phyloP scores from a whole-genome alignment of 2,329 filamentous ascomycete species.

The Paraphaeosphaeria sporulosa region DNA sequence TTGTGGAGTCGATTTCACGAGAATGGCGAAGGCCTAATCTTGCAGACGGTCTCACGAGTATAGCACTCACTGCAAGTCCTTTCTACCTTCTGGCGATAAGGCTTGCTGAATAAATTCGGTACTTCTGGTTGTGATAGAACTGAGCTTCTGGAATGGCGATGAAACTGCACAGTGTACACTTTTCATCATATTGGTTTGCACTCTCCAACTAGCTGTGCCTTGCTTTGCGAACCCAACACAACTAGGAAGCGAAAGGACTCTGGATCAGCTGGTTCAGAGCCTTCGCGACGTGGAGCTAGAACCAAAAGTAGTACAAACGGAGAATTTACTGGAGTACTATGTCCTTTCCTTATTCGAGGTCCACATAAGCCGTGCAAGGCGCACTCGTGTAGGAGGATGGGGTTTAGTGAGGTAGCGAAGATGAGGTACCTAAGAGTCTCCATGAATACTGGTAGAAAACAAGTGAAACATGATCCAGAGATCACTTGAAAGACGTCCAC shows the following conservation, averaged over 20 bases:
- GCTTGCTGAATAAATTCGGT: too few species aligned
- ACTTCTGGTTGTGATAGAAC: too few species aligned
- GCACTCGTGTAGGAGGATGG: conserved; percentile 1
- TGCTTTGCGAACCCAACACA: not conserved
- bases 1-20: too few species aligned
- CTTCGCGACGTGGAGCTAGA: conserved; percentile 1
- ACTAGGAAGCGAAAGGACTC: conserved; percentile 2
- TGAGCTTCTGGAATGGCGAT: not conserved
- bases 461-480: not conserved
- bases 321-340: conserved; percentile 1
- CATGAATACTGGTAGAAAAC: not conserved
- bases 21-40: too few species aligned
- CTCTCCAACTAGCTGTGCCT: not conserved
- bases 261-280: not conserved
- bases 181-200: too few species aligned
- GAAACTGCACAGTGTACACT: too few species aligned
- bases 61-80: too few species aligned
- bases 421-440: not conserved
- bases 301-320: not conserved
- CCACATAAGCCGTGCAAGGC: not conserved
- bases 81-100: too few species aligned
- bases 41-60: too few species aligned
- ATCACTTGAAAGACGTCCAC: conserved; percentile 7
- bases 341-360: conserved; percentile 1
- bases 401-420: conserved; percentile 5